Evolutionary conservation across 2,329 filamentous ascomycete species (phyloP), one percentile per base, ranked within the genome.

Genomic region (Penicillium oxalicum): DNA sequence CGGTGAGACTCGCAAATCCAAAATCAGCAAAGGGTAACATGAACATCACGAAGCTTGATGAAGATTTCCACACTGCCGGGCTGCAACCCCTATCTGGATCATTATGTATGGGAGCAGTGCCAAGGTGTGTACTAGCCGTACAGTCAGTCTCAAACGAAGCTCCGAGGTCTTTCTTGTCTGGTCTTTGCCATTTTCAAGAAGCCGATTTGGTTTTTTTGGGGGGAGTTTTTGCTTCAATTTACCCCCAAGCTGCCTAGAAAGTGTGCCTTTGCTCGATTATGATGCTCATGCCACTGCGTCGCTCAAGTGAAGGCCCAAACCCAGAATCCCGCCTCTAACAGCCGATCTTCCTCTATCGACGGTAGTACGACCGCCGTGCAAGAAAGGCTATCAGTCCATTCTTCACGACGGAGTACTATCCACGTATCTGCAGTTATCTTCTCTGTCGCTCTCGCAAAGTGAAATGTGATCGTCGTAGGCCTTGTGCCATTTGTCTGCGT

Each of bases 401-500:
- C 38, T 2, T 27, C 4, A 26, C 6, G 9, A 25, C 29, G 33
- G n/a, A n/a, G 11, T 12, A 24, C 26, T 12, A 13, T 35, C 33
- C 9, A 32, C 43, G 38, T 4, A 45, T 38, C 43, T 36, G 43
- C 5, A 38, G 50, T 33, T 72, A 70, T 53, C 48, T 62, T 9
- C 53, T 59, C 2, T 73, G 70, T 52, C 62, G 68, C 27, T 61
- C 65, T 39, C 63, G 70, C 9, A 74, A 73, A 51, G 57, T 74
- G 42, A 73, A 68, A 48, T 76, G 74, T 51, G 67, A 76, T 53
- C 67, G 68, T 13, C 54, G 52, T 6, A 55, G 58, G 5, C 73
- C 74, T 0, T 77, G 74, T 47, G 64, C 65, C 8, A 74, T 72
- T 47, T 77, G 75, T 49, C 41, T 58, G 13, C 74, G 69, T 45